Evolutionary conservation across 352 stramenopile genomes (phyloP), one percentile per base, ranked within the genome.

Genomic region (Elongisporangium undulatum): DNA sequence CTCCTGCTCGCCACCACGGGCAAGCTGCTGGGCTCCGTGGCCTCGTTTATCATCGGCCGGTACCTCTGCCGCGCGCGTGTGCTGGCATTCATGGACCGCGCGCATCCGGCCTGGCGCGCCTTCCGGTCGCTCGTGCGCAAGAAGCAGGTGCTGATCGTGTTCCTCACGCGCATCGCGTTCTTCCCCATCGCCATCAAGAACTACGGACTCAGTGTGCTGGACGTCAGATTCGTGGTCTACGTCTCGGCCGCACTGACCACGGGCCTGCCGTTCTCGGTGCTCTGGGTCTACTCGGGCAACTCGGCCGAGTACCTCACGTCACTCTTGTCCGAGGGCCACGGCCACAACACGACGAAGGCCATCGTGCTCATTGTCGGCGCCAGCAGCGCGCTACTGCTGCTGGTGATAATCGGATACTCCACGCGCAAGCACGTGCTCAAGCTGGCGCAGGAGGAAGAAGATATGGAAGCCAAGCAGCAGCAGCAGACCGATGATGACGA

Each of bases 101-200:
- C 80, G 39, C 78, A 90, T 49, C 82, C 82, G 3, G 69, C 86
- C 12, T 86, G 90, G 56, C 76, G 80, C 54, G 82, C 82, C 0
- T 85, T 91, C 63, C 76, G 85, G 69, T 80, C 66, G 49, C 61
- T 90, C 53, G 52, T 92, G 56, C 69, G 55, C 19, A 80, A 81
- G 57, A 71, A 71, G 0, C 75, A 92, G 59, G 71, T 90, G 53
- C 74, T 94, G 49, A 73, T 94, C 41, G 84, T 94, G 26, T 90
- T 90, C 59, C 72, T 94, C 57, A 92, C 82, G 26, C 80, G 84
- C 23, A 79, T 85, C 20, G 84, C 84, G 23, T 92, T 91, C 60
- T 92, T 94, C 60, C 84, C 84, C 12, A 94, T 94, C 62, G 84
- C 80, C 45, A 73, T 94, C 68, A 94, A 94, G 61, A 94, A 94